Percentiles rank a stretch among this genome's conserved stretches.
These are phyloP conservation scores for Stagonosporopsis vannaccii DNA, from an alignment of 2,329 filamentous ascomycete species.

Conservation along the genomic window DNA sequence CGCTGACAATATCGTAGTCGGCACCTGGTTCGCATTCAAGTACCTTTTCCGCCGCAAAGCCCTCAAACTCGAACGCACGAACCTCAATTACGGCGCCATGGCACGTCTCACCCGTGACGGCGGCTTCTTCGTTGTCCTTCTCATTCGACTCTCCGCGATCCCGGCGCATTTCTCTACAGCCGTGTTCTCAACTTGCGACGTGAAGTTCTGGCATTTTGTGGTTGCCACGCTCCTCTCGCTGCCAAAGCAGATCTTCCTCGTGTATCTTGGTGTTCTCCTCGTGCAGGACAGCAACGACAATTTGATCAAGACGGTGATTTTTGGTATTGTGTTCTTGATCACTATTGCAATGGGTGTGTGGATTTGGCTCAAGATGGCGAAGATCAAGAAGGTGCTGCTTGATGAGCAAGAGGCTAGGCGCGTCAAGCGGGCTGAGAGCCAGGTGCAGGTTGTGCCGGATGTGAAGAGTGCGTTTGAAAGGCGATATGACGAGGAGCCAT, in stretches of 20 bases:
- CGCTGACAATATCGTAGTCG: constrained; percentile 33
- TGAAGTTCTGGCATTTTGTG: constrained; percentile 47
- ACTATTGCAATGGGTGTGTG: constrained; percentile 41
- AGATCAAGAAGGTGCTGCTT: constrained; percentile 40
- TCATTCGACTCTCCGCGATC: constrained; percentile 46
- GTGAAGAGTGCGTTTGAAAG: constrained; percentile 29
- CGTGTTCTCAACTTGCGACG: constrained; percentile 48
- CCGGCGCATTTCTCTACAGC: constrained; percentile 47
- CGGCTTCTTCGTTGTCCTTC: constrained; percentile 44
- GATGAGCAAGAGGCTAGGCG: constrained; percentile 43
- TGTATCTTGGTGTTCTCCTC: constrained; percentile 45
- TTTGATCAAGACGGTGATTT: constrained; percentile 40
- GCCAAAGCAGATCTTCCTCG: constrained; percentile 47
- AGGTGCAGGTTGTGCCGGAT: constrained; percentile 23
- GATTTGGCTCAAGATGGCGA: constrained; percentile 46
- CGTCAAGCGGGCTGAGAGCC: constrained; percentile 25
- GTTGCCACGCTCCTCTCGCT: constrained; percentile 44
- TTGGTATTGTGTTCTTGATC: constrained; percentile 38
- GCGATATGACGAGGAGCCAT: constrained; percentile 28
- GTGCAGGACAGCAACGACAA: constrained; percentile 37
- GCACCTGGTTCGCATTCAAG: constrained; percentile 48
- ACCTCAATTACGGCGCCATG: constrained; percentile 47
- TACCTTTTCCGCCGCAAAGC: constrained; percentile 40
- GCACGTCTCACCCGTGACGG: constrained; percentile 45
- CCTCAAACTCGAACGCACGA: constrained; percentile 44